Evolutionary conservation across 345 rosid genomes (phyloP), one percentile per base, ranked within the genome.

Genomic region (Jatropha curcas): DNA sequence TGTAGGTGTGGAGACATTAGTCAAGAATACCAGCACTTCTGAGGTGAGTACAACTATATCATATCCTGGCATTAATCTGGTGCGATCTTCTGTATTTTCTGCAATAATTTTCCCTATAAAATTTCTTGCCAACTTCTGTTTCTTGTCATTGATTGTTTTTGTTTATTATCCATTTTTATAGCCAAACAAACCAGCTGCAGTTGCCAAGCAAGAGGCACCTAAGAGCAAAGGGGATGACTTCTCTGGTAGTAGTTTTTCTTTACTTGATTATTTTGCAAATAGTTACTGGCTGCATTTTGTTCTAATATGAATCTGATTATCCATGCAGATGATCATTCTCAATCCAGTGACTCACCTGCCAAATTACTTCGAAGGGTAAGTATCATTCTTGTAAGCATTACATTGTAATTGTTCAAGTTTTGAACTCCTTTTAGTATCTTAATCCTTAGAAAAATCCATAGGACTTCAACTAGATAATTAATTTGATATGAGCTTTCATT

Each of bases 331-430:
- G 83, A 72, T 72, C 76, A 52, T 71, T 73, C 87, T 68, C 88
- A 74, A 79, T 83, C 72, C 41, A 67, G 48, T 68, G 90, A 87
- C 80, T 74, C 97, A 64, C 90, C 96, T 77, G 90, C 88, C 20
- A 89, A 84, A 84, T 73, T 82, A 74, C 79, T 72, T 77, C 92
- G 96, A 75, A 87, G 99, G 97, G 99, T 92, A 86, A 76, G 53
- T 58, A 34, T 43, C 46, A 39, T 75, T 22, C 75, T 31, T 69
- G 25, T 33, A 50, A 77, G 24, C 70, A 28, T 67, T 68, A 39
- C 65, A 35, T 53, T 61, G 31, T 65, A 4, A 46, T 57, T 52
- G 2, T 50, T 9, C 65, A 9, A 46, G 4, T 62, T 72, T n/a
- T 68, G 20, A 2, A 14, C 20, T 27, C 46, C 55, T 61, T 34